These are phyloP conservation scores for Paraphaeosphaeria sporulosa DNA, from an alignment of 2,329 filamentous ascomycete genomes.

Conservation along the genomic window DNA sequence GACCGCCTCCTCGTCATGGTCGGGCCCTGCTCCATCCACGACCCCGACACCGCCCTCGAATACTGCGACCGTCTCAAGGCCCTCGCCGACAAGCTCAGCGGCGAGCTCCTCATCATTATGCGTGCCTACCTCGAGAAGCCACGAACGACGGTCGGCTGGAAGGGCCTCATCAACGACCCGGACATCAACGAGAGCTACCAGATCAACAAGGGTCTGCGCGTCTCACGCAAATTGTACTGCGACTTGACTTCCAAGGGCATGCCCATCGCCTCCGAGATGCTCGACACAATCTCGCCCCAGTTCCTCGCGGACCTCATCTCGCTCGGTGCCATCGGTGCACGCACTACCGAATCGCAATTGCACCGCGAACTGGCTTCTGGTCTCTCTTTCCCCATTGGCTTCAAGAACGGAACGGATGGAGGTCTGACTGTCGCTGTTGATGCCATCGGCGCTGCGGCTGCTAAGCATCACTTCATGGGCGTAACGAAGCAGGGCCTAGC, in stretches of 20 bases:
- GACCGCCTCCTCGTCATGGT: conserved; percentile 94
- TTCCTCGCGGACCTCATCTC: conserved; percentile 96
- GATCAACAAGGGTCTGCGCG: conserved; percentile 97
- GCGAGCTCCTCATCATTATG: conserved; percentile 93
- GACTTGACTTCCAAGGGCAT: conserved; percentile 87
- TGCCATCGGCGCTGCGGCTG: conserved; percentile 81
- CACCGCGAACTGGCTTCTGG: conserved; percentile 96
- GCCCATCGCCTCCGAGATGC: conserved; percentile 97
- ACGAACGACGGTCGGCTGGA: conserved; percentile 97
- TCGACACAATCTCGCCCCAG: conserved; percentile 98
- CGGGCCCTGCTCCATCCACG: conserved; percentile 96
- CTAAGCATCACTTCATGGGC: conserved; percentile 97
- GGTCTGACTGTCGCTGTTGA: conserved; percentile 91
- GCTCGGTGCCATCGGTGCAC: conserved; percentile 91
- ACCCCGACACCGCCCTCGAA: conserved; percentile 85
- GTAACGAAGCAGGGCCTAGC: conserved; percentile 97
- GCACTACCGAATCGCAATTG: conserved; percentile 95
- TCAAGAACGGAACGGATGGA: conserved; percentile 99
- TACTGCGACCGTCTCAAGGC: conserved; percentile 82
- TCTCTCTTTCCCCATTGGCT: conserved; percentile 95
- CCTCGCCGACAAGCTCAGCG: conserved; percentile 78
- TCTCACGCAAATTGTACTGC: conserved; percentile 91
- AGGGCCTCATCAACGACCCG: conserved; percentile 98
- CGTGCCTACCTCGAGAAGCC: conserved; percentile 99
- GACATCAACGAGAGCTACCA: conserved; percentile 97